Evolutionary conservation across 495 filamentous ascomycete species (phyloP), one percentile per base, ranked within the genome.

Genomic region (Annulohypoxylon maeteangense): DNA sequence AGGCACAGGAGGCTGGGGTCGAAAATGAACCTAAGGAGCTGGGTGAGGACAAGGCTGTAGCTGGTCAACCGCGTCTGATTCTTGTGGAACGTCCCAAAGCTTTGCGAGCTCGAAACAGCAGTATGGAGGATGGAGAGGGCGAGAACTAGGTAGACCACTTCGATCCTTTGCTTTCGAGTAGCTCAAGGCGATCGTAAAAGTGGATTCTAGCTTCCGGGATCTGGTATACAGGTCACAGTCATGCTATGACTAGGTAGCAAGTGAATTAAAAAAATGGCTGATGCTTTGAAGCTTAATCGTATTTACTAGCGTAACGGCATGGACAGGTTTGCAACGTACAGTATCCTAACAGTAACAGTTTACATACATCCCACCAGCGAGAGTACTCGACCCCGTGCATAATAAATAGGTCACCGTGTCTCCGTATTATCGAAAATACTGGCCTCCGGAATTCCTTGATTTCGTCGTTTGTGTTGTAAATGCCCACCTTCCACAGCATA

Each of bases 331-430:
- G 32, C 25, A 11, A 38, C 44, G 25, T 54, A 29, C 23, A 64
- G 14, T 31, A 29, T n/a, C 20, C 42, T 14, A 44, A 47, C 59
- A 62, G 36, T 51, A 44, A 47, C 59, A 62, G 36, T 51, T 25
- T 62, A 61, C 58, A 61, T 61, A 47, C 27, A 31, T 22, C 10
- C 10, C 42, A 32, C n/a, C 16, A 51, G 23, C 47, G 23, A 51
- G 47, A 48, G 20, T 25, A 48, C 45, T 44, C 20, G 16, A 4
- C 12, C 32, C n/a, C 14, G 16, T 20, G 3, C 4, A 20, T 44
- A 2, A 42, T 14, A 42, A 3, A 14, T 42, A 42, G 38, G 4
- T 12, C 32, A 11, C 8, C 32, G 7, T 7, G 32, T 2, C 7
- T 36, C 32, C 1, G 2, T 10, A 36, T 36, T 36, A n/a, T n/a